Evolutionary conservation across 83 land plant species (phyloP), one percentile per base, ranked within the genome.

Genomic region (Picea abies): DNA sequence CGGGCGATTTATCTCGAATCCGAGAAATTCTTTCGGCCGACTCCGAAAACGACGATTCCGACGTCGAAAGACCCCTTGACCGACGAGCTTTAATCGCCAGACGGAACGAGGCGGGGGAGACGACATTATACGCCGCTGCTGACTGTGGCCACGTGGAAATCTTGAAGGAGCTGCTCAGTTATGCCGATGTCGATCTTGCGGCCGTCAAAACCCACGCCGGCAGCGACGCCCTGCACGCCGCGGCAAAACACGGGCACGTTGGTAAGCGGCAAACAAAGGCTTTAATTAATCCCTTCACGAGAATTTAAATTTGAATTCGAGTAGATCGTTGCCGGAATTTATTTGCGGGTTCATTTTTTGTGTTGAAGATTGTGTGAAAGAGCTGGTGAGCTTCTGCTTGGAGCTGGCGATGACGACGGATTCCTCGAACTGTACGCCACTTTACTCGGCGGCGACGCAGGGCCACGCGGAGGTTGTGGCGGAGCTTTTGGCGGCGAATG

Each of bases 161-260:
- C 62, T 79, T 93, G 49, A 66, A 64, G n/a, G 88, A 83, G 60
- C 84, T 93, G 81, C 81, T 88, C 7, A 16, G 16, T 47, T 79
- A 84, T 60, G 88, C 81, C 81, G 87, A 86, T 72, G 47, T 81
- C 23, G 79, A 87, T 52, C 56, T 70, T 17, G 89, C 92, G 14
- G 60, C 32, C 78, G 75, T 93, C 70, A 86, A 86, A 78, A 84
- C 95, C 12, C 86, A 82, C 37, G 6, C 69, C 41, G 90, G 85
- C 49, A 17, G 85, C 84, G 65, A 84, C 44, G 88, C 93, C 4
- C 86, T 93, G 76, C 95, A 91, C 63, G 85, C 86, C 19, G 95
- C 95, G n/a, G 91, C 95, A 23, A 88, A 88, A 85, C n/a, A 25
- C 16, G 95, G 95, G 32, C 88, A 93, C 79, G 25, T 83, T 49